Base-by-base conservation (phyloP, 257 asterid species). In the Anisodus tanguticus region DNA sequence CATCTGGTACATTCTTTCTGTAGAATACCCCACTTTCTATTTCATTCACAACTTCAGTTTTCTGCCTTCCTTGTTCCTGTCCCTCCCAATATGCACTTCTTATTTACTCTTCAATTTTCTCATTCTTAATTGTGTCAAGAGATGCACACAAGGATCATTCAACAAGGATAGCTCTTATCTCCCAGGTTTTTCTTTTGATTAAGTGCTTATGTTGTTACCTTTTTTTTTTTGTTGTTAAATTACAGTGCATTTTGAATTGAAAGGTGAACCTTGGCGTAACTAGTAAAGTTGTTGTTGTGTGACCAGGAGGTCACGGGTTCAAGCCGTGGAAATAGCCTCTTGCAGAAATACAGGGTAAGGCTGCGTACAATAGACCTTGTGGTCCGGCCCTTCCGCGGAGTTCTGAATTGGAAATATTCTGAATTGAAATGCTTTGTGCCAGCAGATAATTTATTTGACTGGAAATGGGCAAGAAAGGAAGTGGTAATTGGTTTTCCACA, bases 391-490 rank as follows among this genome's bases (percentile, higher is more conserved):
- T 22, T 22, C 26, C 26, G 26, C 26, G 26, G 26, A 22, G 26
- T 22, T 22, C 26, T 22, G 26, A 22, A 22, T 22, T 22, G 26
- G 26, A 22, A 22, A 22, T 22, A 22, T 19, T 22, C n/a, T 72
- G n/a, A 71, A 71, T 71, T 71, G 39, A 22, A 41, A 3, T 9
- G 74, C 26, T 26, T 8, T n/a, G 12, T 1, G 22, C 35, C 26
- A 17, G 54, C 41, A 70, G 22, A 17, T 70, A 15, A 43, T 43
- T 45, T 49, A 45, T 70, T 74, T 74, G 62, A 45, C 8, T 72
- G 45, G 88, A 86, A 59, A 93, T 92, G 97, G 97, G 98, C 76
- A 91, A 91, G 94, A 92, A 91, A 84, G 94, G 95, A n/a, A 86
- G 90, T 39, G 85, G 97, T 68, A 37, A 15, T 39, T 95, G 98